Evolutionary conservation across 2,329 filamentous ascomycete genomes (phyloP), one percentile per base, ranked within the genome.

Genomic region (Blastomyces silverae): DNA sequence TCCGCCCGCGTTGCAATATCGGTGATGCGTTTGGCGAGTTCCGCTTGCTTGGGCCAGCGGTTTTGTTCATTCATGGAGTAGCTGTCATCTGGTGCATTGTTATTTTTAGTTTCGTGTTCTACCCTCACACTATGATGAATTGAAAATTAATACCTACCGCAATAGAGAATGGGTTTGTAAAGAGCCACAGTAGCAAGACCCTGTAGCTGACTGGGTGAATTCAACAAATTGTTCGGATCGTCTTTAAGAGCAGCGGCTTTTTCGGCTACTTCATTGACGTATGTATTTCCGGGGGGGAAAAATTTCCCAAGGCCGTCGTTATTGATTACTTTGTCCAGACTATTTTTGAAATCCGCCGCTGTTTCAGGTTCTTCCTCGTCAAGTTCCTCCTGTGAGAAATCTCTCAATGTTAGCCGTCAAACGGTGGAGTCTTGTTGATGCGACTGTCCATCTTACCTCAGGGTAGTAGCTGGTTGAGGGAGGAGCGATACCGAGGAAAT

Each of bases 221-320:
- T 57, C 17, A 57, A 17, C 25, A 10, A 10, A n/a, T 57, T 57
- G 5, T 37, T 37, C 8, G 55, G 28, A 4, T 57, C 55, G 20
- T 57, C 5, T n/a, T 42, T 57, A 17, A 57, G 55, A 17, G 25
- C 6, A n/a, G 34, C 17, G 31, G 55, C 34, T 37, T 57, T 57
- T n/a, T 42, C 31, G 13, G 55, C 55, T 15, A 57, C 55, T 37
- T 57, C 28, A 17, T 57, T 34, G 31, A 57, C 28, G 20, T 57
- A 57, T 20, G 55, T 57, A 37, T 39, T n/a, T 57, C 55, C 55
- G 4, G 55, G 55, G 13, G 55, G 55, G 55, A 57, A 57, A 31
- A 57, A 57, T 34, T 7, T 37, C 34, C 31, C 55, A n/a, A 57
- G 55, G 2, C 55, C 55, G 13, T 22, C 31, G 10, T 4, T 5